These are phyloP conservation scores for Triangularia setosa DNA, from an alignment of 2,329 filamentous ascomycete genomes.

Conservation along the genomic window DNA sequence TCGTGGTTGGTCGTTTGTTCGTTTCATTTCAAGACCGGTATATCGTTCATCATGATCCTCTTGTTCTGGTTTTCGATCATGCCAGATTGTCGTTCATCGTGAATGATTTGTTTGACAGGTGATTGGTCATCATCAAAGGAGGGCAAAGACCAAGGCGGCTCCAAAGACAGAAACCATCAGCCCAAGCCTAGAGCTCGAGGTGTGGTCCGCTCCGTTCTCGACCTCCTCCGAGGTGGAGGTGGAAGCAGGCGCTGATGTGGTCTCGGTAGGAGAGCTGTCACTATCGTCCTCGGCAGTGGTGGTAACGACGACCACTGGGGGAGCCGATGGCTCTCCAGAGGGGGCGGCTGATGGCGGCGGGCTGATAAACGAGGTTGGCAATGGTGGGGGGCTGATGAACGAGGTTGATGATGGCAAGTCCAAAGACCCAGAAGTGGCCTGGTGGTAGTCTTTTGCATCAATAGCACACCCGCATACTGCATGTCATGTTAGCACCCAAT, in stretches of 20 bases:
- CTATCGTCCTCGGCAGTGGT: background rate
- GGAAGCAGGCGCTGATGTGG: too few species aligned
- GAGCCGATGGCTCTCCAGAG: background rate
- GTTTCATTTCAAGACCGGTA: background rate
- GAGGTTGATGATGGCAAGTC: background rate
- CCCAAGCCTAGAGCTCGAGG: background rate
- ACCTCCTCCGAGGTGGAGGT: background rate
- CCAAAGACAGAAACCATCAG: background rate
- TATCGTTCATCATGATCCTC: background rate
- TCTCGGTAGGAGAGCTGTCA: background rate
- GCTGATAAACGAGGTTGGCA: background rate
- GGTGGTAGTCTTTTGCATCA: background rate
- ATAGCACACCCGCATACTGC: constrained; percentile 3
- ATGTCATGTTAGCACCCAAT: background rate
- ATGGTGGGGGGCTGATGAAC: background rate
- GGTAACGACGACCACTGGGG: background rate
- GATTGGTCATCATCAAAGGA: background rate
- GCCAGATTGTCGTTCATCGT: background rate
- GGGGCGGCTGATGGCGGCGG: background rate
- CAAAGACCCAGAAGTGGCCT: background rate
- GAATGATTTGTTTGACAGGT: background rate
- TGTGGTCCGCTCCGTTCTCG: background rate
- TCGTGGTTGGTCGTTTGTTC: background rate
- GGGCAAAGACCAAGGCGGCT: background rate
- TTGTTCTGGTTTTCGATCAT: background rate